phyloP scores from a whole-genome alignment of 495 filamentous ascomycete genomes.

The Chaetomium cochliodes region DNA sequence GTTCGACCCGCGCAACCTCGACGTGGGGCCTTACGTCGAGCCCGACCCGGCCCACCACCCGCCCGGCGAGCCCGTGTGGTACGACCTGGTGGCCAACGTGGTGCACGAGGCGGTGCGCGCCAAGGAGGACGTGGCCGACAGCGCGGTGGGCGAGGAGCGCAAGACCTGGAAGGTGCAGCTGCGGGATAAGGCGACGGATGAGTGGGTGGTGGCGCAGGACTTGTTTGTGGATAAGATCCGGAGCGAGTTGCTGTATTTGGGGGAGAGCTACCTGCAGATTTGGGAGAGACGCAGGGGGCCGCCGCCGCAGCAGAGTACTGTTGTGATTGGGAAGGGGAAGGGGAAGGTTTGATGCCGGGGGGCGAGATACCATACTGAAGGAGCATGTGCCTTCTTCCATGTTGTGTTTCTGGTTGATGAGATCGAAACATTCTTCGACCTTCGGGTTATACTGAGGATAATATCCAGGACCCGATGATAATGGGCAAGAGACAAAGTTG shows the following conservation, averaged over 20 bases:
- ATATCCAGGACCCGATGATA: background rate
- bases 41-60: conserved; percentile 50
- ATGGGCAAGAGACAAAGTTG: background rate
- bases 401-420: too few relatives aligned
- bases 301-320: conserved; percentile 7
- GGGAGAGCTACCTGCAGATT: conserved; percentile 92
- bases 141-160: conserved; percentile 65
- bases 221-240: conserved; percentile 84
- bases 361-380: background rate
- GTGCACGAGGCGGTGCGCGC: conserved; percentile 83
- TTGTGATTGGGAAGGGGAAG: conserved; percentile 29
- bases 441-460: too few relatives aligned
- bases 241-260: conserved; percentile 82
- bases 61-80: conserved; percentile 83
- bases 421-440: too few relatives aligned
- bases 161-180: conserved; percentile 79
- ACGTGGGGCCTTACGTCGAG: conserved; percentile 82
- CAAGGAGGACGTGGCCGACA: conserved; percentile 71
- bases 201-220: conserved; percentile 95
- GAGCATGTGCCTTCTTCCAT: too few relatives aligned
- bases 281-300: conserved; percentile 80
- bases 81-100: conserved; percentile 95
- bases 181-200: conserved; percentile 60
- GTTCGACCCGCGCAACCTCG: conserved; percentile 73
- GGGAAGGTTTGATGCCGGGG: conserved; percentile 18